Evolutionary conservation across 495 filamentous ascomycete genomes (phyloP).

Genomic region (Xylaria curta): DNA sequence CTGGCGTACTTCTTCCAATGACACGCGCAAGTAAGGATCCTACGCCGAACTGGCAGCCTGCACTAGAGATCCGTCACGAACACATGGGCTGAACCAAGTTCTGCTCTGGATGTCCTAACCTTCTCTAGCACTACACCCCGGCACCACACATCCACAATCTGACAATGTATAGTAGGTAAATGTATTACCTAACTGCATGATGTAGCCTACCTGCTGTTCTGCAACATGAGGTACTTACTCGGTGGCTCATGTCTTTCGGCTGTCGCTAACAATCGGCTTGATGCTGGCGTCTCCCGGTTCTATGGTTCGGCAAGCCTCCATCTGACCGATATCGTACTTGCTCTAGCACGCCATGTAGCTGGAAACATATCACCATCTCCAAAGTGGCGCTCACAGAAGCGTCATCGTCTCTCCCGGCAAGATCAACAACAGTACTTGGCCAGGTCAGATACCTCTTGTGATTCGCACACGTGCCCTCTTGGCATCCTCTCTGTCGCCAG

Average conservation of each 20-base stretch:
- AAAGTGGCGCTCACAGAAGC: background rate
- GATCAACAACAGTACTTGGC: background rate
- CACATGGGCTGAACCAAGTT: background rate
- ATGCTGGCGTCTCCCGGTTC: background rate
- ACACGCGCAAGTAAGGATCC: background rate
- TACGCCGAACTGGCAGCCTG: background rate
- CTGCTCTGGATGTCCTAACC: background rate
- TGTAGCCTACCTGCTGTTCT: background rate
- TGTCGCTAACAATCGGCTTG: background rate
- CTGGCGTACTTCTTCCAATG: conserved; percentile 2
- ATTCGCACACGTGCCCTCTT: conserved; percentile 13
- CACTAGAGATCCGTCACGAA: conserved; percentile 11
- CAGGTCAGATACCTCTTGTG: background rate
- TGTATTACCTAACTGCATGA: background rate
- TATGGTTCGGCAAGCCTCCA: conserved; percentile 6
- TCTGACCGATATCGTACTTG: background rate
- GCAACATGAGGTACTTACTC: conserved; percentile 10
- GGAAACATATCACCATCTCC: background rate
- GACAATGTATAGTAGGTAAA: background rate
- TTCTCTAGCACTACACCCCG: background rate
- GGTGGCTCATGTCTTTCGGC: background rate
- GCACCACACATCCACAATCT: background rate
- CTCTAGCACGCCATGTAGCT: conserved; percentile 4
- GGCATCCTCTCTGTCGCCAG: background rate
- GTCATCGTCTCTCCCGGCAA: background rate